Conservation (phyloP, 805 yeast genomes). For the Danielozyma ontarioensis region DNA sequence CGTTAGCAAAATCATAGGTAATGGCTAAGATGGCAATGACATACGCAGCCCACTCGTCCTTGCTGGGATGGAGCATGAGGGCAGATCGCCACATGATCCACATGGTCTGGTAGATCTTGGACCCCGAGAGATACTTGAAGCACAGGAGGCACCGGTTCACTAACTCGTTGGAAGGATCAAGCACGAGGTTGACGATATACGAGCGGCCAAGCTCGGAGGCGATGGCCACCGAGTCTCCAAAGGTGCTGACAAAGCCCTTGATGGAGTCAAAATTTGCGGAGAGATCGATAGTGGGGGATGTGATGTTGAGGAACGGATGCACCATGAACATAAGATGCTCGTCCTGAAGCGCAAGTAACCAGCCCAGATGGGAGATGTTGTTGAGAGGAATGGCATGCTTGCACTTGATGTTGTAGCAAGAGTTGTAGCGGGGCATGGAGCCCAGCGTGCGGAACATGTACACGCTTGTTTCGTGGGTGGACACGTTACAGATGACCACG, state of each 20-base stretch:
- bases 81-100: conserved; percentile 63
- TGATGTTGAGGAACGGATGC: conserved; percentile 54
- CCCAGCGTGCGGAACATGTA: conserved; percentile 42
- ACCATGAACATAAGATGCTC: conserved; percentile 34
- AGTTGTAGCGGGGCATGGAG: conserved; percentile 23
- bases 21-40: conserved; percentile 47
- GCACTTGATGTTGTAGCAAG: conserved; percentile 10
- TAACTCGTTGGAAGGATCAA: conserved; percentile 42
- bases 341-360: conserved; percentile 37
- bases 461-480: conserved; percentile 40
- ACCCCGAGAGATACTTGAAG: conserved; percentile 51
- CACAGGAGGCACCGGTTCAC: conserved; percentile 44
- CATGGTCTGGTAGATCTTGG: conserved; percentile 51
- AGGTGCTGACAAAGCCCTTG: conserved; percentile 20
- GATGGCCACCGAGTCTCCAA: conserved; percentile 23
- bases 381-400: conserved; percentile 29
- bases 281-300: conserved; percentile 25
- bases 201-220: conserved; percentile 14
- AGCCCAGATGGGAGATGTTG: conserved; percentile 35
- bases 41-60: conserved; percentile 59
- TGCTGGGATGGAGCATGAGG: conserved; percentile 32
- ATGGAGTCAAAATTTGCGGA: conserved; percentile 15
- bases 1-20: conserved; percentile 38
- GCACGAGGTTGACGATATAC: conserved; percentile 25
- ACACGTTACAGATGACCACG: conserved; percentile 47